Conservation (phyloP, 2,329 filamentous ascomycete genomes). For the Diplodia seriata region DNA sequence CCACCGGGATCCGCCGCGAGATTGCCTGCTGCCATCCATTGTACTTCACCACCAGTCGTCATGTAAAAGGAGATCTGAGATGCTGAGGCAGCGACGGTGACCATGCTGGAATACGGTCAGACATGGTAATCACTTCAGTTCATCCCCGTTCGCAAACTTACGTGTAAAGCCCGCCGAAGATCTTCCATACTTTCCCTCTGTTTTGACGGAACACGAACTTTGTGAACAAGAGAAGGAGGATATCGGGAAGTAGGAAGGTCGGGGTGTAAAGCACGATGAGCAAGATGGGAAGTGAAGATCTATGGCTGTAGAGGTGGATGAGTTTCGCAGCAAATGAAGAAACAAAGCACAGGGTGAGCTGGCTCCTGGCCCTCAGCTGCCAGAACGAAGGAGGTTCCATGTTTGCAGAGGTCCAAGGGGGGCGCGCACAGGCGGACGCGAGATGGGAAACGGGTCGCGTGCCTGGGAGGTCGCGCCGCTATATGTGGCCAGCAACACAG, state of each 20-base stretch:
- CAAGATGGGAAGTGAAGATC: constrained; percentile 43
- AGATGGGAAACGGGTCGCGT: constrained; percentile 13
- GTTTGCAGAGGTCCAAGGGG: background rate
- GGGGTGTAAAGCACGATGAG: constrained; percentile 48
- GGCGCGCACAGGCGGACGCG: constrained; percentile 14
- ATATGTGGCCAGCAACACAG: background rate
- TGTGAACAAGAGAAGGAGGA: constrained; percentile 42
- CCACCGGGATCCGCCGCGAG: constrained; percentile 48
- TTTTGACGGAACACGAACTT: constrained; percentile 41
- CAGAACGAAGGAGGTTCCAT: constrained; percentile 10
- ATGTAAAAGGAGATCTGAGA: constrained; percentile 50
- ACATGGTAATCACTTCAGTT: background rate
- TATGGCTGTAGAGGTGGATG: constrained; percentile 46
- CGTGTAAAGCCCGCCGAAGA: constrained; percentile 40
- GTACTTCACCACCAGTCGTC: constrained; percentile 50
- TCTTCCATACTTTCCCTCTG: constrained; percentile 33
- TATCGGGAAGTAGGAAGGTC: constrained; percentile 47
- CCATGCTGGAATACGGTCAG: constrained; percentile 36
- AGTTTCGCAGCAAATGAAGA: constrained; percentile 45
- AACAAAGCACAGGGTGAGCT: constrained; percentile 44
- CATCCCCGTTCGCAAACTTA: constrained; percentile 34
- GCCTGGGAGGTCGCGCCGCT: background rate
- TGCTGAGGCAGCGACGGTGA: constrained; percentile 45
- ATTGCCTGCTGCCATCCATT: constrained; percentile 47
- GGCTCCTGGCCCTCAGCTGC: constrained; percentile 28